Base-by-base conservation (phyloP, 108 stramenopile species). In the Cyclotella cryptica region DNA sequence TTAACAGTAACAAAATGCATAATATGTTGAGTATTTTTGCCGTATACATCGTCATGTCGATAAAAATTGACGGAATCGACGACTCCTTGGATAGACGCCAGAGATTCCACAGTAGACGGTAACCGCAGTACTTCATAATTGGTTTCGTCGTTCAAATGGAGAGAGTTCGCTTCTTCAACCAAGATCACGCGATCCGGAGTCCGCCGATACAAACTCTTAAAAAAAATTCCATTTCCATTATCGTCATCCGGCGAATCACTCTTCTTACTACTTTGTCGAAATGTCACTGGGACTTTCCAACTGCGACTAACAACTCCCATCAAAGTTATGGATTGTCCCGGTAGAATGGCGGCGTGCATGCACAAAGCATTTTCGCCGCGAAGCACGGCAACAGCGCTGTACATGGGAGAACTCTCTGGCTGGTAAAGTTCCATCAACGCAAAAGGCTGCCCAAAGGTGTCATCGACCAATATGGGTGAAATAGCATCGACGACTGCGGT, bases 371-470 rank as follows among this genome's bases (percentile, higher is more conserved):
- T 44, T 12, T 77, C 53, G 10, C 89, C 88, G 15, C 81, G 81
- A 49, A 94, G 47, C n/a, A 94, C 86, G 54, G 86, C 74, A 7
- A 91, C 86, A 63, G 60, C 74, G 27, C 79, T 75, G 40, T 47
- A 52, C 39, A 54, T 61, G 35, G 68, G 69, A 27, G 58, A 49
- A 62, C 12, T 55, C 15, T 59, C 54, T 42, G 45, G 26, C 57
- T 92, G 88, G 66, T 90, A 88, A 9, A 91, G 58, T 71, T 94
- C 91, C 46, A 92, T 71, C 5, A 94, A 65, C 28, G 87, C 86
- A 79, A 92, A 94, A 43, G 93, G 91, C 57, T 91, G 80, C 21
- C 70, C 74, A n/a, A 51, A 46, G 13, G 83, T 74, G 44, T 75
- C 71, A 39, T 82, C 77, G 8, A 86, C 59, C 13, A 94, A 80